Evolutionary conservation across 2,329 filamentous ascomycete genomes (phyloP).

Genomic region (Pestalotiopsis sp.): DNA sequence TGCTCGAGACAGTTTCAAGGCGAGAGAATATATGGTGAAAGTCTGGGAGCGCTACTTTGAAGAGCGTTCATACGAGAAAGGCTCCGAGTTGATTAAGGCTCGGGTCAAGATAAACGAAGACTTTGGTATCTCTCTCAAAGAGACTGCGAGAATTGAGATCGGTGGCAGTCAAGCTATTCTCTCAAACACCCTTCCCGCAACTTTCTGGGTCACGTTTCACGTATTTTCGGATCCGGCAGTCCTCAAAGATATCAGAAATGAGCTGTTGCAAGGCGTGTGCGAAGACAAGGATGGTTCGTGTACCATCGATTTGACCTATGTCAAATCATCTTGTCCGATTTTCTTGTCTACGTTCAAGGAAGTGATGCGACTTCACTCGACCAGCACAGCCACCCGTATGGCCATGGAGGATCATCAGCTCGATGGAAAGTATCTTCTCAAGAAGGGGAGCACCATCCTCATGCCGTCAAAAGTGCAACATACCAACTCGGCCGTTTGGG

Average conservation of each 20-base stretch:
- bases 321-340: conserved; percentile 36
- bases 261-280: background rate
- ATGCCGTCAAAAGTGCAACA: conserved; percentile 11
- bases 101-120: conserved; percentile 18
- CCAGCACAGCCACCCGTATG: conserved; percentile 29
- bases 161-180: conserved; percentile 16
- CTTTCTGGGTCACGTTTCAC: conserved; percentile 23
- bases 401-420: conserved; percentile 14
- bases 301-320: conserved; percentile 33
- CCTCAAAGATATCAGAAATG: conserved; percentile 17
- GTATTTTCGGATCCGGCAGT: conserved; percentile 25
- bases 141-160: conserved; percentile 20
- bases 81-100: conserved; percentile 14
- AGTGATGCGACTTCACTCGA: conserved; percentile 36
- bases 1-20: background rate
- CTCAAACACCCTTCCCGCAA: conserved; percentile 15
- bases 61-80: conserved; percentile 9
- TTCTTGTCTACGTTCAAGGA: conserved; percentile 42
- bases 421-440: conserved; percentile 16
- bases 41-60: conserved; percentile 20
- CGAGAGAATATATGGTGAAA: background rate
- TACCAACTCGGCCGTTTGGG: conserved; percentile 13
- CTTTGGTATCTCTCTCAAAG: conserved; percentile 8
- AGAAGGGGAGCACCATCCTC: conserved; percentile 17
- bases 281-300: conserved; percentile 19